These are phyloP conservation scores for Picochlorum sp. DNA, from an alignment of 139 green algal genomes.

Conservation along the genomic window DNA sequence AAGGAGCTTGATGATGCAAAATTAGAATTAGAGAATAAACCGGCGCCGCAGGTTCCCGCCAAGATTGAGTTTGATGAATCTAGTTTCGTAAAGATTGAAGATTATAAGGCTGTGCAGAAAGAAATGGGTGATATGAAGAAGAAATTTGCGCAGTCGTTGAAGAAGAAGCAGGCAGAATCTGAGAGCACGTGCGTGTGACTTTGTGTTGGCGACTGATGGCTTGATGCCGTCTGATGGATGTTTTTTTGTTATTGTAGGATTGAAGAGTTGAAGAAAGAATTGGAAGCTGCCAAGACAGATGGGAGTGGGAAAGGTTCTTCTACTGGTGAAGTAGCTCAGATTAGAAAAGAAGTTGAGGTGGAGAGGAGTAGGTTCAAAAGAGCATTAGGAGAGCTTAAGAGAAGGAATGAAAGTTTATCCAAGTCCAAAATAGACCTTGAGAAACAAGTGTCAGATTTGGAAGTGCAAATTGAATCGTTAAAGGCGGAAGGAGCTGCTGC, in stretches of 20 bases:
- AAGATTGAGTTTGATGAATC: constrained; percentile 1
- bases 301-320: neutral
- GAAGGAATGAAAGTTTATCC: constrained; percentile 30
- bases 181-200: neutral
- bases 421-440: constrained; percentile 33
- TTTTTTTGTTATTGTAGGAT: neutral
- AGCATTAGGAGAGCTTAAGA: constrained; percentile 32
- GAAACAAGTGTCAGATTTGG: neutral
- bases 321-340: constrained; percentile 13
- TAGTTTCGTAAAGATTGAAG: neutral
- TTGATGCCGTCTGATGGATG: too few relatives aligned
- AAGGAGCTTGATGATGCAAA: neutral
- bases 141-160: neutral
- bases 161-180: neutral
- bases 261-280: neutral
- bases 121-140: neutral
- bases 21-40: neutral
- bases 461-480: neutral
- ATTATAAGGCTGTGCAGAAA: neutral
- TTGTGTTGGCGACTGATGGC: neutral
- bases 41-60: neutral
- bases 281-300: neutral
- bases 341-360: constrained; percentile 29
- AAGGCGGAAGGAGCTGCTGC: neutral
- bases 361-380: constrained; percentile 35